These are phyloP conservation scores for Cutaneotrichosporon spelunceum DNA, from an alignment of 1,284 basidiomycete genomes.

Conservation along the genomic window DNA sequence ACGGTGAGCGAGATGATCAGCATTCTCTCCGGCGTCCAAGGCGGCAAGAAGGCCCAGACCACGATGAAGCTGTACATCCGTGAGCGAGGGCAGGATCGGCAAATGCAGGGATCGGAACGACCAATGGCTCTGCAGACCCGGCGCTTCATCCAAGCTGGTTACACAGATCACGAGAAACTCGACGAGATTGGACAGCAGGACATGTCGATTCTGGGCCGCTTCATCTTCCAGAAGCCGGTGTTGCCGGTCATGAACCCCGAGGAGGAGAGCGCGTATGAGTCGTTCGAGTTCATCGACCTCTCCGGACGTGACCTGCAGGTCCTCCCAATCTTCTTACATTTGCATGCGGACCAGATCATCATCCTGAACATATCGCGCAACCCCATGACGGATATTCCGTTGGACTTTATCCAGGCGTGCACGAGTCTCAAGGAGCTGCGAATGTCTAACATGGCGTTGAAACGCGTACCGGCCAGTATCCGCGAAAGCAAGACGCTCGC, in stretches of 20 bases:
- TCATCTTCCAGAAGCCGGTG: conserved; percentile 61
- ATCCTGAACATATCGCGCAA: conserved; percentile 89
- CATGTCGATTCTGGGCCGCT: conserved; percentile 80
- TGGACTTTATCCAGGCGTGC: conserved; percentile 93
- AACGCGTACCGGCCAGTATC: conserved; percentile 83
- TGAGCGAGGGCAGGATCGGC: conserved; percentile 78
- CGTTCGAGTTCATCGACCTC: conserved; percentile 80
- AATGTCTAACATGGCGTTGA: conserved; percentile 90
- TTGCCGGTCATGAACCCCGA: conserved; percentile 60
- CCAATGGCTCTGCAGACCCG: conserved; percentile 82
- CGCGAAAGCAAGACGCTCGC: conserved; percentile 71
- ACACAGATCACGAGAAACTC: conserved; percentile 74
- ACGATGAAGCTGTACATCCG: conserved; percentile 73
- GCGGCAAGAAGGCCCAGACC: conserved; percentile 59
- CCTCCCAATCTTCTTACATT: conserved; percentile 84
- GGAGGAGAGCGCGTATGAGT: conserved; percentile 70
- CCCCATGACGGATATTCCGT: conserved; percentile 92
- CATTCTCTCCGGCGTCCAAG: conserved; percentile 52
- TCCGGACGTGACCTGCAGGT: conserved; percentile 78
- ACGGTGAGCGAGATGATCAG: conserved; percentile 69
- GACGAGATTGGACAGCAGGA: conserved; percentile 79
- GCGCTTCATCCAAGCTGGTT: conserved; percentile 85
- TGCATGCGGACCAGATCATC: conserved; percentile 79
- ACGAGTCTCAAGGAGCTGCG: conserved; percentile 77
- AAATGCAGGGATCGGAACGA: conserved; percentile 73